phyloP scores from a whole-genome alignment of 1,139 yeast genomes.

The Saccharomyces pastorianus region DNA sequence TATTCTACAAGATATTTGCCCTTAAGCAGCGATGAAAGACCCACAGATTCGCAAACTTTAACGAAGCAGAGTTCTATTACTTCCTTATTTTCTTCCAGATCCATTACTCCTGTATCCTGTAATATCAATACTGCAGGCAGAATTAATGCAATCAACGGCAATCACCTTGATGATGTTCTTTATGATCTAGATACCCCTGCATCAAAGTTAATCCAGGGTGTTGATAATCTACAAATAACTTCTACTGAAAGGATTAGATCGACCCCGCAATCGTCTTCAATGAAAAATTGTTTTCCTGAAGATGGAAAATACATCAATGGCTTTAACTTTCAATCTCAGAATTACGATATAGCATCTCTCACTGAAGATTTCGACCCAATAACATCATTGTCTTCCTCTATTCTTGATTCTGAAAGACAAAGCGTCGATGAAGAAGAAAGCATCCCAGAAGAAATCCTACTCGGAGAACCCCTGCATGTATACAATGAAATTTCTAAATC shows the following conservation, averaged over 20 bases:
- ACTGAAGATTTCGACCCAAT: background rate
- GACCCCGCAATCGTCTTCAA: background rate
- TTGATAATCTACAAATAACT: background rate
- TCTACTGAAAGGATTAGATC: background rate
- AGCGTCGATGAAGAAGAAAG: background rate
- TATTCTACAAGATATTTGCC: slow-evolving; percentile 25
- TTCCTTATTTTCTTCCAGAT: slow-evolving; percentile 12
- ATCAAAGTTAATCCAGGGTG: background rate
- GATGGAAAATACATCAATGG: background rate
- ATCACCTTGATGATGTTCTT: background rate
- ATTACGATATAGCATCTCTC: background rate
- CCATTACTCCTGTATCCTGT: slow-evolving; percentile 19
- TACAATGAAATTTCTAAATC: background rate
- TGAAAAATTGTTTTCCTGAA: background rate
- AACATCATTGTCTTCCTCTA: background rate
- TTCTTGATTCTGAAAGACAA: background rate
- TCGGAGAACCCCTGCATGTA: background rate
- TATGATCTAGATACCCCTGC: background rate
- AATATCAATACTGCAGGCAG: background rate
- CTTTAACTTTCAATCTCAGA: background rate
- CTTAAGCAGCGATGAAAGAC: slow-evolving; percentile 8
- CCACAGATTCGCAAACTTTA: slow-evolving; percentile 6
- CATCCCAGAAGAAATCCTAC: background rate
- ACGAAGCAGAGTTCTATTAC: slow-evolving; percentile 8
- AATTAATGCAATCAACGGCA: background rate